A percentile compares a stretch with the other conserved stretches of the same genome.
Conservation (phyloP, 1,284 basidiomycete species). For the Sporisorium reilianum region DNA sequence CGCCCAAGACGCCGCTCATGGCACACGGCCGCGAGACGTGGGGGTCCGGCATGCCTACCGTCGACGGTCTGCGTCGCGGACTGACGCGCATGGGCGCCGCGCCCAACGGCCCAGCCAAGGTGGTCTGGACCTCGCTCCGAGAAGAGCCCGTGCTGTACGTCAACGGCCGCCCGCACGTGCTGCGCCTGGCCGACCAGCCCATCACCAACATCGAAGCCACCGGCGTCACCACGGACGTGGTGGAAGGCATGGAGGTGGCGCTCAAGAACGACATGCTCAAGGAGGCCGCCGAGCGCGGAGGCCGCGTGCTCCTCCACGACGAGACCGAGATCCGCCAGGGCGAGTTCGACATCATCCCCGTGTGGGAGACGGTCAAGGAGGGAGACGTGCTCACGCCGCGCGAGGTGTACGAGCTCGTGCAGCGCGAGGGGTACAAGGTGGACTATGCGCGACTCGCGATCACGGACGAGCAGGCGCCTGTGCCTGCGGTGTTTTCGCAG, state of each 20-base stretch:
- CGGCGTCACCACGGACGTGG: slow-evolving; percentile 89
- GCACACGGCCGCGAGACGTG: slow-evolving; percentile 59
- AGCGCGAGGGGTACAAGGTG: slow-evolving; percentile 64
- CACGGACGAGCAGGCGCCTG: slow-evolving; percentile 69
- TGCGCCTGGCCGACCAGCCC: slow-evolving; percentile 82
- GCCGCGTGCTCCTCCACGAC: slow-evolving; percentile 88
- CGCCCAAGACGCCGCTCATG: slow-evolving; percentile 36
- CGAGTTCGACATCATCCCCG: slow-evolving; percentile 75
- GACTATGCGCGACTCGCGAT: slow-evolving; percentile 68
- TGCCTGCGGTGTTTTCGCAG: slow-evolving; percentile 66
- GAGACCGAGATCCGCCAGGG: slow-evolving; percentile 94
- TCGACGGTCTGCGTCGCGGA: slow-evolving; percentile 65
- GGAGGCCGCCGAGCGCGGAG: slow-evolving; percentile 80
- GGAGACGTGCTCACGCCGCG: slow-evolving; percentile 92
- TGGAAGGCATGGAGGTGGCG: slow-evolving; percentile 90
- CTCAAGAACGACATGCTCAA: slow-evolving; percentile 90
- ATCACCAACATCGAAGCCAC: slow-evolving; percentile 75
- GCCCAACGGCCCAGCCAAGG: slow-evolving; percentile 45
- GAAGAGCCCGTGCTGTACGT: slow-evolving; percentile 69
- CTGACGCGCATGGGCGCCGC: slow-evolving; percentile 63
- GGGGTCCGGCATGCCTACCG: slow-evolving; percentile 68
- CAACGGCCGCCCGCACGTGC: slow-evolving; percentile 82
- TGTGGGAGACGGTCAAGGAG: slow-evolving; percentile 86
- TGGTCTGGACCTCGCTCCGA: slow-evolving; percentile 67
- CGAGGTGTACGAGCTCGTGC: slow-evolving; percentile 72